A percentile compares a stretch with the other conserved stretches of the same genome.
phyloP scores from a whole-genome alignment of 1,139 yeast species.

The Scheffersomyces insectosa region DNA sequence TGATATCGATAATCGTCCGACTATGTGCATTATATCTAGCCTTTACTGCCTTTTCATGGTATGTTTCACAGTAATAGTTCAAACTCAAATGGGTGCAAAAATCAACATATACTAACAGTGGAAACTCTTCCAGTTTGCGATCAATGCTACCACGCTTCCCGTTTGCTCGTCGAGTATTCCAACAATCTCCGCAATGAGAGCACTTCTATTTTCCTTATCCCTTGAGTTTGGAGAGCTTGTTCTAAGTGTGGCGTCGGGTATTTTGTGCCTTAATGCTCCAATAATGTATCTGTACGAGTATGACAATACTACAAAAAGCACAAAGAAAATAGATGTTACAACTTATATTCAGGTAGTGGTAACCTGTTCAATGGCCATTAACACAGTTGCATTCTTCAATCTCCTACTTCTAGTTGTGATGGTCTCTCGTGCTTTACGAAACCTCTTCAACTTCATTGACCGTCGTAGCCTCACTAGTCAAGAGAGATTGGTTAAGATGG shows the following conservation, averaged over 20 bases:
- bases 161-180: slow-evolving; percentile 22
- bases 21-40: slow-evolving; percentile 25
- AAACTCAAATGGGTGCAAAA: too few species aligned
- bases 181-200: slow-evolving; percentile 16
- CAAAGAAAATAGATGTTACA: slow-evolving; percentile 27
- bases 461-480: slow-evolving; percentile 8
- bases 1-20: slow-evolving; percentile 42
- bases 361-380: slow-evolving; percentile 9
- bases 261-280: slow-evolving; percentile 20
- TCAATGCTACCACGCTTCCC: slow-evolving; percentile 24
- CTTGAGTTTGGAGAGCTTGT: slow-evolving; percentile 24
- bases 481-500: background rate
- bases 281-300: slow-evolving; percentile 30
- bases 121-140: slow-evolving; percentile 19
- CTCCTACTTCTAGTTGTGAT: slow-evolving; percentile 9
- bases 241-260: slow-evolving; percentile 19
- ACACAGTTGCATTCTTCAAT: slow-evolving; percentile 8
- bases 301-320: slow-evolving; percentile 10
- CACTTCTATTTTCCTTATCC: slow-evolving; percentile 10
- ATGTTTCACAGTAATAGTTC: slow-evolving; percentile 10
- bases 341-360: slow-evolving; percentile 18
- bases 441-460: slow-evolving; percentile 21
- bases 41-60: slow-evolving; percentile 32
- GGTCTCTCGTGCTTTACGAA: slow-evolving; percentile 14
- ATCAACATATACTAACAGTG: slow-evolving; percentile 8